Percentiles rank a stretch among this genome's conserved stretches.
Evolutionary conservation across 495 filamentous ascomycete species (phyloP).

Genomic region (Hypoxylon crocopeplum): DNA sequence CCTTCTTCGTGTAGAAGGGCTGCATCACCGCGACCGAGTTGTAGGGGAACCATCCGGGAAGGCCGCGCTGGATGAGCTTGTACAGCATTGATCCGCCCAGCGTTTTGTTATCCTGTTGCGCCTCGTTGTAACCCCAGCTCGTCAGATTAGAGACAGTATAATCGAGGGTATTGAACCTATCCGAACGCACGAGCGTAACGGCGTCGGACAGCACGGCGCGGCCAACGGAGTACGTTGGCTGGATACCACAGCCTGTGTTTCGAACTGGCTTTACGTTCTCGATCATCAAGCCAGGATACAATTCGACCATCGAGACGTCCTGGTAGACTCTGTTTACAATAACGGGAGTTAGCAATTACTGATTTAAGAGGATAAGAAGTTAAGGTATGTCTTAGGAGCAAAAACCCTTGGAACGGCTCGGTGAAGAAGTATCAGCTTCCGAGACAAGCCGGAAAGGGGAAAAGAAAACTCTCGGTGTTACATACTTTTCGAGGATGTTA

Average conservation of each 20-base stretch:
- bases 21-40: conserved; percentile 79
- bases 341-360: no score
- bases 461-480: no score
- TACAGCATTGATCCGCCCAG: conserved; percentile 76
- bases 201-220: conserved; percentile 82
- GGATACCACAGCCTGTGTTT: conserved; percentile 71
- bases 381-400: no score
- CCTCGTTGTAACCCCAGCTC: conserved; percentile 79
- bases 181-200: conserved; percentile 76
- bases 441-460: no score
- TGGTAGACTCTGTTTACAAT: conserved; percentile 81
- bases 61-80: conserved; percentile 72
- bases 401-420: no score
- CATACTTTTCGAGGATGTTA: conserved; percentile 70
- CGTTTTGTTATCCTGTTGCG: conserved; percentile 68
- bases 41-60: conserved; percentile 73
- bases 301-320: conserved; percentile 54
- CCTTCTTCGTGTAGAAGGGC: conserved; percentile 63
- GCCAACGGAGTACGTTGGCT: conserved; percentile 72
- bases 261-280: conserved; percentile 72
- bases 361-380: no score
- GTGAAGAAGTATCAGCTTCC: no score
- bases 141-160: conserved; percentile 75
- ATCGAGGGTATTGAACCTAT: conserved; percentile 77
- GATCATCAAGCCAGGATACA: conserved; percentile 65